Evolutionary conservation across 2,329 filamentous ascomycete species (phyloP), one percentile per base, ranked within the genome.

Genomic region (Purpureocillium lavendulum): DNA sequence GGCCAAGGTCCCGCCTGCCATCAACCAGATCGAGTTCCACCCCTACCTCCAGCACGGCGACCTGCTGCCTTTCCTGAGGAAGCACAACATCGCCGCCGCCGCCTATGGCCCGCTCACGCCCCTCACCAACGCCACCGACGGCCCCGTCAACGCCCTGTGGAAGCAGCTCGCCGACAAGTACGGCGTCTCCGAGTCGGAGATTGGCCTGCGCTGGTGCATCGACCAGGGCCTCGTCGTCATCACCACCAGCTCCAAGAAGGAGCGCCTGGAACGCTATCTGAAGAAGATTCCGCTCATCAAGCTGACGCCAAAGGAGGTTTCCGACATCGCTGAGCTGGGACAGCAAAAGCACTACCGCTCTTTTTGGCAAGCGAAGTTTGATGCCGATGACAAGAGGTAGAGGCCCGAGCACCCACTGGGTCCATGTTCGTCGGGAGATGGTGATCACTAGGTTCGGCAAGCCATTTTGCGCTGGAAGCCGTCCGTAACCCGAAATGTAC

Each of bases 1-100:
- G 5, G 79, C 80, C 37, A 73, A 71, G 49, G 57, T 83, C 44
- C 56, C 66, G 3, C 86, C 86, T 1, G 79, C 75, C 7, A 73
- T 84, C 45, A 89, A 90, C 65, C 85, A 92, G 69, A 84, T 90
- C 54, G 85, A 90, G 65, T 80, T 76, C 53, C 83, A 92, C 60
- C 84, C 85, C 0, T 86, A 87, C 56, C 67, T 84, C 38, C 81
- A 84, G 60, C 81, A 83, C 55, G 68, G 67, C 6, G 65, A 70
- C 42, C 64, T 84, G 11, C 40, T 84, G 26, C 59, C 65, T 13
- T 84, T 74, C 60, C 73, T 72, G 57, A 68, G 67, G 49, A 58
- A 71, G 51, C 63, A 81, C 51, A 59, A 65, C 40, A 83, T 85
- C 45, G 70, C 73, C 4, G 57, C 73, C 3, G 61, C 69, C 6